Evolutionary conservation across 495 filamentous ascomycete genomes (phyloP).

Genomic region (Bryoglossum gracile): DNA sequence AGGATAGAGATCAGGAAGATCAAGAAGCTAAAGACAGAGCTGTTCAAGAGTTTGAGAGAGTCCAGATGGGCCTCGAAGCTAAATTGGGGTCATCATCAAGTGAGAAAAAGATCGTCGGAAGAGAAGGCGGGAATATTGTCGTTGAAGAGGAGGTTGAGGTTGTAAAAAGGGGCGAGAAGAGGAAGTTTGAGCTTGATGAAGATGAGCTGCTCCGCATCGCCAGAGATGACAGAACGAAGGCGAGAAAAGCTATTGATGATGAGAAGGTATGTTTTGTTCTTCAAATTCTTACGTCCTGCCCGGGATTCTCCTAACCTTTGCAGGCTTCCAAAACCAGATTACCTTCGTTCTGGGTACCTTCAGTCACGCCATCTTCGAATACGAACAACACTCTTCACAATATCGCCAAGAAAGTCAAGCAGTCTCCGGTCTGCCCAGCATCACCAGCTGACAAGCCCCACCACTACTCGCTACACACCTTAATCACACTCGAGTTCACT

Average conservation of each 20-base stretch:
- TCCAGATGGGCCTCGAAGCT: conserved; percentile 62
- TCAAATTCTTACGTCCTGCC: conserved; percentile 2
- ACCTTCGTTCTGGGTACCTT: conserved; percentile 92
- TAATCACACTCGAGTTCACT: conserved; percentile 74
- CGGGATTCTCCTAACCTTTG: conserved; percentile 11
- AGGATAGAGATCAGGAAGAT: conserved; percentile 44
- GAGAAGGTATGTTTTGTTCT: conserved; percentile 55
- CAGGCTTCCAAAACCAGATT: conserved; percentile 62
- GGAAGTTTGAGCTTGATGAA: conserved; percentile 79
- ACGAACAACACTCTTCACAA: conserved; percentile 41
- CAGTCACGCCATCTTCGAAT: conserved; percentile 62
- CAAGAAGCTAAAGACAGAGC: conserved; percentile 52
- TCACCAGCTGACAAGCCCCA: conserved; percentile 65
- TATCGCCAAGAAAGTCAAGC: conserved; percentile 58
- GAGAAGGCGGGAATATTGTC: conserved; percentile 36
- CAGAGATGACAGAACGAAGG: conserved; percentile 59
- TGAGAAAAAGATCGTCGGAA: conserved; percentile 31
- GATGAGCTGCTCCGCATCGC: conserved; percentile 69
- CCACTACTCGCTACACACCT: conserved; percentile 70
- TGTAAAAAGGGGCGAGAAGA: conserved; percentile 49
- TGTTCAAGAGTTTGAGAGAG: conserved; percentile 55
- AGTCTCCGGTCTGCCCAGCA: conserved; percentile 72
- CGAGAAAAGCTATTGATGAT: conserved; percentile 57
- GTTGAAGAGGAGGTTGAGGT: conserved; percentile 39
- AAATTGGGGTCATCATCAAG: conserved; percentile 30